Conservation (phyloP, 1,284 basidiomycete species). For the Volvariella surrecta region DNA sequence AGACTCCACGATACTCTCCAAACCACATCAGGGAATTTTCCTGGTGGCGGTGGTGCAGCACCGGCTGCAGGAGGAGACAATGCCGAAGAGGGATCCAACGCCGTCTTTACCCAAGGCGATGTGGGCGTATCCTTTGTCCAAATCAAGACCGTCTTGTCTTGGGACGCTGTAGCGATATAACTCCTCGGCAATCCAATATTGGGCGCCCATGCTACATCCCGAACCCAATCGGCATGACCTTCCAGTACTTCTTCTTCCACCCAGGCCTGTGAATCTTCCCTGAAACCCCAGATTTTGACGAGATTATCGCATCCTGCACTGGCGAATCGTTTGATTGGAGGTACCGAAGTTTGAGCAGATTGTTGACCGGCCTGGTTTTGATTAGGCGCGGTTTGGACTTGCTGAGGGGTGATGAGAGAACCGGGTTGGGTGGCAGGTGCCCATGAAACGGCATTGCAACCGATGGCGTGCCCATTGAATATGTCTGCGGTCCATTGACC, state of each 20-base stretch:
- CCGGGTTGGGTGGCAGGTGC: conserved; percentile 87
- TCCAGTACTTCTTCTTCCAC: conserved; percentile 82
- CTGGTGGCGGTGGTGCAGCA: conserved; percentile 36
- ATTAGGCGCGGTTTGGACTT: conserved; percentile 32
- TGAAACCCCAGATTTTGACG: conserved; percentile 91
- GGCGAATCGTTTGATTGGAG: conserved; percentile 79
- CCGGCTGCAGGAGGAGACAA: conserved; percentile 28
- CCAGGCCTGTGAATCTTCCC: conserved; percentile 77
- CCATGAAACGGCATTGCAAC: conserved; percentile 98
- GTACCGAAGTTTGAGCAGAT: conserved; percentile 17
- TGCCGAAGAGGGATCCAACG: conserved; percentile 70
- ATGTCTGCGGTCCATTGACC: conserved; percentile 95
- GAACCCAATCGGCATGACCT: conserved; percentile 95
- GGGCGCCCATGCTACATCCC: conserved; percentile 97
- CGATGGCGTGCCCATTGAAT: conserved; percentile 93
- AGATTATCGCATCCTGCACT: conserved; percentile 95
- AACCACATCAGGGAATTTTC: conserved; percentile 90
- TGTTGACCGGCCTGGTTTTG: conserved; percentile 25
- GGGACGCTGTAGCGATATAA: conserved; percentile 93
- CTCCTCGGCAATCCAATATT: conserved; percentile 91
- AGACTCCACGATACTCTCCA: conserved; percentile 98
- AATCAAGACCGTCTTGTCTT: conserved; percentile 91
- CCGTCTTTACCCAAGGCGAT: conserved; percentile 79
- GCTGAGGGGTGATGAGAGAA: conserved; percentile 66
- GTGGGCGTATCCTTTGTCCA: conserved; percentile 86